phyloP scores from a whole-genome alignment of 2,329 filamentous ascomycete genomes.

The Aspergillus spinulosporus region DNA sequence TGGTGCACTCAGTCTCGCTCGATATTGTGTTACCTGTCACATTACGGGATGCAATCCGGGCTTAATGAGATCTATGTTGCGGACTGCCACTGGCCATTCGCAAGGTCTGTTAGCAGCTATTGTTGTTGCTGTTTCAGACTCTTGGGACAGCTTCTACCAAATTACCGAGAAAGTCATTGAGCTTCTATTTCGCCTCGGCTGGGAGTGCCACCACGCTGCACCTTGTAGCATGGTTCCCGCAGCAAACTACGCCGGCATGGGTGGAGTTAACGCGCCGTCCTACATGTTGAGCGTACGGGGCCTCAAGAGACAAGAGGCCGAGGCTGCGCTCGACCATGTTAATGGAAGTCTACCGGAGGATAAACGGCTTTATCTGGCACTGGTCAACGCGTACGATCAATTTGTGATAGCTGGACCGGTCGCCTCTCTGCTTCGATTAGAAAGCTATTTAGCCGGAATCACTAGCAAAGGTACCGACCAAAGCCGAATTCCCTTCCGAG shows the following conservation, averaged over 20 bases:
- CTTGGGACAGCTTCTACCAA: constrained; percentile 37
- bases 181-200: constrained; percentile 27
- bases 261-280: neutral
- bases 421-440: constrained; percentile 16
- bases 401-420: constrained; percentile 22
- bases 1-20: constrained; percentile 36
- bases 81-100: constrained; percentile 39
- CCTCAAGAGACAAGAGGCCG: neutral
- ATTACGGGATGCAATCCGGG: constrained; percentile 32
- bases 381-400: constrained; percentile 21
- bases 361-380: constrained; percentile 9
- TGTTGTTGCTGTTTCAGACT: constrained; percentile 33
- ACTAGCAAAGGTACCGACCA: constrained; percentile 14
- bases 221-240: constrained; percentile 8
- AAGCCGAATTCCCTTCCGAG: constrained; percentile 32
- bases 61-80: constrained; percentile 27
- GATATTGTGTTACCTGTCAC: constrained; percentile 33
- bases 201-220: constrained; percentile 20
- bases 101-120: constrained; percentile 42
- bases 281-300: constrained; percentile 24
- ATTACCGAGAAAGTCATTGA: constrained; percentile 30
- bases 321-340: constrained; percentile 5
- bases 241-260: neutral
- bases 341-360: constrained; percentile 10
- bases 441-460: constrained; percentile 10